Conservation (phyloP, 2,329 filamentous ascomycete genomes). For the Rhexocercosporidium sp. region DNA sequence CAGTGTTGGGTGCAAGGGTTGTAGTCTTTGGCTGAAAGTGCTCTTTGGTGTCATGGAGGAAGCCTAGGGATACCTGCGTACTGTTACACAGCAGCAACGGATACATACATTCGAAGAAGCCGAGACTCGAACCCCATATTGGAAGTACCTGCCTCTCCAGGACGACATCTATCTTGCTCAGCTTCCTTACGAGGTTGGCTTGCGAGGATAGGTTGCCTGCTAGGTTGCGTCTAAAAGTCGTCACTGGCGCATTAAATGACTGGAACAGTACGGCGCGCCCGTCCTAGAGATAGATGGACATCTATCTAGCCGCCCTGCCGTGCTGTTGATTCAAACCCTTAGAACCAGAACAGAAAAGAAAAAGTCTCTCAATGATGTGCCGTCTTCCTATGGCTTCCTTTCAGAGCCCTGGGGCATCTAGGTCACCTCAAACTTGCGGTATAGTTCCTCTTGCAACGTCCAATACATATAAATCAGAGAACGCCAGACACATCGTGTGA, state of each 20-base stretch:
- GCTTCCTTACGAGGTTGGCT: constrained; percentile 3
- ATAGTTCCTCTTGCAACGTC: constrained; percentile 41
- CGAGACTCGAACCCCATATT: neutral
- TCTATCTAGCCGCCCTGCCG: neutral
- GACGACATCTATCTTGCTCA: neutral
- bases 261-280: neutral
- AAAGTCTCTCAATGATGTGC: constrained; percentile 28
- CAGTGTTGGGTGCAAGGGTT: constrained; percentile 68
- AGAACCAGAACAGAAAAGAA: neutral
- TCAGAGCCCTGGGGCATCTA: constrained; percentile 41
- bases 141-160: neutral
- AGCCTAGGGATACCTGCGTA: neutral
- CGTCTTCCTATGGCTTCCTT: constrained; percentile 44
- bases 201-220: neutral
- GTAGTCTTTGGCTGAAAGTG: constrained; percentile 69
- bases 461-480: constrained; percentile 33
- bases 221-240: neutral
- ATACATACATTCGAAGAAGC: neutral
- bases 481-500: constrained; percentile 39
- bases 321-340: neutral
- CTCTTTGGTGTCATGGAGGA: constrained; percentile 62
- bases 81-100: neutral
- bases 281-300: neutral
- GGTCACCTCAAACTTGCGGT: constrained; percentile 46
- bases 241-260: neutral